These are phyloP conservation scores for Colletotrichum lupini DNA, from an alignment of 2,329 filamentous ascomycete species.

Conservation along the genomic window DNA sequence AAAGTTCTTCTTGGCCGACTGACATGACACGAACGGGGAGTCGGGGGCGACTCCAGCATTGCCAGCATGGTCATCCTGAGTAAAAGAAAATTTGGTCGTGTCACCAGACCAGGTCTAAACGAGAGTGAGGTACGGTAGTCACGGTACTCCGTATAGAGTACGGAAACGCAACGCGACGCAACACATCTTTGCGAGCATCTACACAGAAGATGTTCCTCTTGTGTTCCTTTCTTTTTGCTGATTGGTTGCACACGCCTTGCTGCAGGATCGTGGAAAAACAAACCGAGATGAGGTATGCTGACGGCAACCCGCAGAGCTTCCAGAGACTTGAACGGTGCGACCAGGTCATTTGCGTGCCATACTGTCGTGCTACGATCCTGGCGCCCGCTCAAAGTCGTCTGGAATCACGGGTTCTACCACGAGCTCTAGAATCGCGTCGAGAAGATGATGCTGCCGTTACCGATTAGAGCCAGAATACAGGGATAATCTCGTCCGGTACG, in stretches of 20 bases:
- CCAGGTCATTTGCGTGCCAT: conserved; percentile 12
- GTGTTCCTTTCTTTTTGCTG: conserved; percentile 9
- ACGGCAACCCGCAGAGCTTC: conserved; percentile 25
- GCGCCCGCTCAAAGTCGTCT: not conserved
- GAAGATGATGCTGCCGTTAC: not conserved
- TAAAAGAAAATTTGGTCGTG: conserved; percentile 3
- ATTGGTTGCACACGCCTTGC: conserved; percentile 32
- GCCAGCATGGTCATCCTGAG: conserved; percentile 4
- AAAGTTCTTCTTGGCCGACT: conserved; percentile 23
- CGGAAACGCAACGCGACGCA: not conserved
- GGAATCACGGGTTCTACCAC: not conserved
- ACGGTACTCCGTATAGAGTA: not conserved
- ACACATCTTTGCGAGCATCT: not conserved
- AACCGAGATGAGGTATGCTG: conserved; percentile 34
- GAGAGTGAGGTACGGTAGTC: not conserved
- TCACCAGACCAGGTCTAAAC: conserved; percentile 12
- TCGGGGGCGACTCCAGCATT: not conserved
- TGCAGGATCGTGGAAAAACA: conserved; percentile 37
- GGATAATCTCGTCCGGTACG: not conserved
- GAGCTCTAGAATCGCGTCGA: not conserved
- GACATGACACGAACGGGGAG: not conserved
- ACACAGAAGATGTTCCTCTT: not conserved
- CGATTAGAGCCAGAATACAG: not conserved
- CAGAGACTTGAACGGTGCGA: conserved; percentile 14
- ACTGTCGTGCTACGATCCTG: conserved; percentile 14